Percentiles rank a stretch among this genome's conserved stretches.
phyloP scores from a whole-genome alignment of 768 basidiomycete genomes.

The Brasilioporus rufonigricans region DNA sequence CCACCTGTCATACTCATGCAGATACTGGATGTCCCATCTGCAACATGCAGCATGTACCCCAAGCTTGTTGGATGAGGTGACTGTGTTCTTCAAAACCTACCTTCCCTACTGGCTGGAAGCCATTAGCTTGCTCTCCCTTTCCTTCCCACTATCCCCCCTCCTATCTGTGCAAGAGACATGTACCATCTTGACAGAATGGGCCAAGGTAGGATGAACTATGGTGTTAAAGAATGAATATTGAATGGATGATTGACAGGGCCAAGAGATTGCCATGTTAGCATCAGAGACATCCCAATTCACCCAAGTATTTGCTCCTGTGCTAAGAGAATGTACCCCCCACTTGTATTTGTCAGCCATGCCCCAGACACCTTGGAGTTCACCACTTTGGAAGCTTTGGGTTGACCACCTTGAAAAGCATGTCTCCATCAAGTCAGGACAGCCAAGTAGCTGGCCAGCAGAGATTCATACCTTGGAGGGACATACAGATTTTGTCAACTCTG shows the following conservation, averaged over 20 bases:
- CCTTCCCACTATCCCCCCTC: background rate
- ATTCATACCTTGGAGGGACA: too few relatives aligned
- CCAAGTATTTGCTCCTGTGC: background rate
- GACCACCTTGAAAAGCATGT: too few relatives aligned
- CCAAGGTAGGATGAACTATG: background rate
- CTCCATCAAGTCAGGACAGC: too few relatives aligned
- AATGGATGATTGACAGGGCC: background rate
- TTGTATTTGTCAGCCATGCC: background rate
- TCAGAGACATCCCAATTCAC: background rate
- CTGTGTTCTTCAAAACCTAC: background rate
- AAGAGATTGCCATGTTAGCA: background rate
- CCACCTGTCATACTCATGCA: background rate
- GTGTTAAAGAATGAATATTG: background rate
- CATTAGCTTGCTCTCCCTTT: background rate
- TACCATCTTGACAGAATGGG: background rate
- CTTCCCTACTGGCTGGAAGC: background rate
- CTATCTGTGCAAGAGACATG: background rate
- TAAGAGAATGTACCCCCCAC: background rate
- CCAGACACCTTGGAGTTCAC: constrained; percentile 8
- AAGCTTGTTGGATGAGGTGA: background rate
- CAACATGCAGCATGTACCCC: background rate
- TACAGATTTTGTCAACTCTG: too few relatives aligned
- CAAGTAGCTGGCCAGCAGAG: too few relatives aligned
- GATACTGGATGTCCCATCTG: constrained; percentile 1
- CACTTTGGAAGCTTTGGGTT: background rate